Evolutionary conservation across 108 stramenopile genomes (phyloP).

Genomic region (Skeletonema costatum): DNA sequence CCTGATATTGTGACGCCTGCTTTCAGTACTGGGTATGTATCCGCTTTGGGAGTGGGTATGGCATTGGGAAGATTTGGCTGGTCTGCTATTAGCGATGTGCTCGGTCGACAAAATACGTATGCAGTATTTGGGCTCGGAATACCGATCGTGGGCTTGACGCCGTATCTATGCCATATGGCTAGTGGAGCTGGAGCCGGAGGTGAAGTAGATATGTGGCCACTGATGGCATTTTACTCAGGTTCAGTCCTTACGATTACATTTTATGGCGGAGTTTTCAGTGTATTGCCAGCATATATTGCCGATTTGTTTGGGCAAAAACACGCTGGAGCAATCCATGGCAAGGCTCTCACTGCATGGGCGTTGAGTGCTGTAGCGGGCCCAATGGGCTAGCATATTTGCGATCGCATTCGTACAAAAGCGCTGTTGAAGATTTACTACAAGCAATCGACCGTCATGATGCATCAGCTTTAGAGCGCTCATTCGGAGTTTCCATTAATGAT

Average conservation of each 20-base stretch:
- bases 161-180: constrained; percentile 45
- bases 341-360: constrained; percentile 69
- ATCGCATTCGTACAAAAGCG: constrained; percentile 46
- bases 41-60: constrained; percentile 75
- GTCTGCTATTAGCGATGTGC: constrained; percentile 67
- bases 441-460: constrained; percentile 48
- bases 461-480: constrained; percentile 58
- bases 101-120: constrained; percentile 71
- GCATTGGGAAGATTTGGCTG: constrained; percentile 84
- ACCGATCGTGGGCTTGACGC: constrained; percentile 56
- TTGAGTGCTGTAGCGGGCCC: constrained; percentile 69
- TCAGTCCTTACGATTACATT: constrained; percentile 71
- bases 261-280: constrained; percentile 77
- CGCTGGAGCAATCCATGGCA: constrained; percentile 82
- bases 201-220: constrained; percentile 45
- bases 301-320: constrained; percentile 85
- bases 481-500: constrained; percentile 62
- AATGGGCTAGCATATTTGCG: constrained; percentile 68
- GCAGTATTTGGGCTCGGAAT: constrained; percentile 69
- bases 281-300: constrained; percentile 86
- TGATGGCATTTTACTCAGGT: constrained; percentile 65
- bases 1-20: constrained; percentile 71
- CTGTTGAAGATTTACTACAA: constrained; percentile 66
- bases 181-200: constrained; percentile 15
- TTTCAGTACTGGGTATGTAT: constrained; percentile 69